A percentile compares a stretch with the other conserved stretches of the same genome.
Conservation (phyloP, 23 red algal genomes). For the Gracilaria domingensis region DNA sequence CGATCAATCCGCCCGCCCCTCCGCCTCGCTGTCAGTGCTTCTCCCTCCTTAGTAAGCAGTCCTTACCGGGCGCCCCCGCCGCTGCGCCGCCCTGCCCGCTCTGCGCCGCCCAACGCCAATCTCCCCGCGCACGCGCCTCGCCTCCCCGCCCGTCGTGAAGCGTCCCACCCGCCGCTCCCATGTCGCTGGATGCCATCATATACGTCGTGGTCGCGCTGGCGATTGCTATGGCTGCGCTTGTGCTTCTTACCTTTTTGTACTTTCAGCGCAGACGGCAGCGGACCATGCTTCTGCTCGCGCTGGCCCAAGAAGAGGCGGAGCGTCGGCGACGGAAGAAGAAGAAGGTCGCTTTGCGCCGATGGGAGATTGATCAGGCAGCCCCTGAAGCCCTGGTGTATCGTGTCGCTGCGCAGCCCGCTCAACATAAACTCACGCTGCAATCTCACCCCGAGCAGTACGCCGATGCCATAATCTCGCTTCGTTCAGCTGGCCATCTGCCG, state of each 20-base stretch:
- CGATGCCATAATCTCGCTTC: conserved; percentile 18
- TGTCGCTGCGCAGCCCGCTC: conserved; percentile 3
- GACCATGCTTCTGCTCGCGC: conserved; percentile 37
- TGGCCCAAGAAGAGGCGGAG: conserved; percentile 68
- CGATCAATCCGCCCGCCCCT: not conserved
- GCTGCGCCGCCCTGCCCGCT: not conserved
- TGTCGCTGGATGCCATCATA: conserved; percentile 19
- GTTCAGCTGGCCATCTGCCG: not conserved
- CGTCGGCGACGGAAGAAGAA: conserved; percentile 66
- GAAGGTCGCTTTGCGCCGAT: conserved; percentile 49
- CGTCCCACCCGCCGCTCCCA: not conserved
- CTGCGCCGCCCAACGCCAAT: not conserved
- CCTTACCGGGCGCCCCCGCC: not conserved
- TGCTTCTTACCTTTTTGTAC: conserved; percentile 45
- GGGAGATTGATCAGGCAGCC: conserved; percentile 63
- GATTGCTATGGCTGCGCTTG: conserved; percentile 29
- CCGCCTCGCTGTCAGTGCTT: not conserved
- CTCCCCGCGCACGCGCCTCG: not conserved
- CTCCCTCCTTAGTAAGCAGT: not conserved
- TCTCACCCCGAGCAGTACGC: conserved; percentile 32
- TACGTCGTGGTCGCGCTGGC: conserved; percentile 37
- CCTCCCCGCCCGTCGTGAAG: not conserved
- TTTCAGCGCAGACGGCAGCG: conserved; percentile 64
- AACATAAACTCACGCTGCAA: conserved; percentile 10
- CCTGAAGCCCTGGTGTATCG: conserved; percentile 48